Percentiles rank a stretch among this genome's conserved stretches.
Conservation (phyloP, 495 filamentous ascomycete genomes). For the Aspergillus nanangensis region DNA sequence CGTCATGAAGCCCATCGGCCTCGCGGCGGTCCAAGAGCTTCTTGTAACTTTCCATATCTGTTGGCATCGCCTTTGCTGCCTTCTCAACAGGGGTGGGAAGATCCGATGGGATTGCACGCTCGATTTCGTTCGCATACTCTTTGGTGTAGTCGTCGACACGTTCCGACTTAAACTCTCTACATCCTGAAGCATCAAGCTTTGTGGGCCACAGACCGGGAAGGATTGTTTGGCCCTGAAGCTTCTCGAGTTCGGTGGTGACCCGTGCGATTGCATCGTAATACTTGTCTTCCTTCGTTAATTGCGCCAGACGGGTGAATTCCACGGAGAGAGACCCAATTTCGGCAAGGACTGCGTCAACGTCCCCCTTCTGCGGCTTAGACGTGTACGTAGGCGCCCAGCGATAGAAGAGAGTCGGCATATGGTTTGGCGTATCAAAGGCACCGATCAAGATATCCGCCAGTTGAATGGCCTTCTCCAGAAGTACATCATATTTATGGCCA, state of each 20-base stretch:
- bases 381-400: slow-evolving; percentile 72
- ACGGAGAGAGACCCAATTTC: slow-evolving; percentile 89
- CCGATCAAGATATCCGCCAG: slow-evolving; percentile 86
- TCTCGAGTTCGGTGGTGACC: slow-evolving; percentile 81
- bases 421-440: slow-evolving; percentile 93
- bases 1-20: slow-evolving; percentile 15
- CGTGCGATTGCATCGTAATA: slow-evolving; percentile 96
- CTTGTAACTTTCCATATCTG: slow-evolving; percentile 23
- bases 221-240: slow-evolving; percentile 67
- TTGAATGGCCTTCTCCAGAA: slow-evolving; percentile 85
- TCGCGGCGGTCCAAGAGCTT: slow-evolving; percentile 17
- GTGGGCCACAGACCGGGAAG: slow-evolving; percentile 84
- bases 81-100: slow-evolving; percentile 8
- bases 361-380: slow-evolving; percentile 62
- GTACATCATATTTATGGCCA: slow-evolving; percentile 58
- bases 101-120: neutral
- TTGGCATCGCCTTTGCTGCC: slow-evolving; percentile 13
- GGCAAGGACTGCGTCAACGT: slow-evolving; percentile 60
- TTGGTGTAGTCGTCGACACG: no score
- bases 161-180: slow-evolving; percentile 31
- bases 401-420: slow-evolving; percentile 89
- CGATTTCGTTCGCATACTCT: slow-evolving; percentile 6
- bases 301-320: slow-evolving; percentile 91
- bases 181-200: slow-evolving; percentile 73
- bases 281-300: slow-evolving; percentile 78